phyloP scores from a whole-genome alignment of 1,284 basidiomycete genomes.

The Xanthoconium separans region DNA sequence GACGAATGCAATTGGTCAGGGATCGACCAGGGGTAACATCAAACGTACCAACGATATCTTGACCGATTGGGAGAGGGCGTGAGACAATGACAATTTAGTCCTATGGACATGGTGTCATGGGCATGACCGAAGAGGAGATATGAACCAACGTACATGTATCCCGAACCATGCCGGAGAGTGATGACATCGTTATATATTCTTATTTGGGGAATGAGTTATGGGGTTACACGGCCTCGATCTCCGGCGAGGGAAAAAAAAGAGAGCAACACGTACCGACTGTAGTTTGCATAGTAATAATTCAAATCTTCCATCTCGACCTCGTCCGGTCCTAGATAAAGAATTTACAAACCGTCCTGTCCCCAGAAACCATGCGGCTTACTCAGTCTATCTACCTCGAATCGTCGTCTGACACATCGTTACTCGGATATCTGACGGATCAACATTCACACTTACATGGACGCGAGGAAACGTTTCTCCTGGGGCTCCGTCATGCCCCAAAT shows the following conservation, averaged over 20 bases:
- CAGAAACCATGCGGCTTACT: slow-evolving; percentile 41
- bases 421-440: slow-evolving; percentile 5
- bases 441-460: slow-evolving; percentile 69
- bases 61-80: slow-evolving; percentile 93
- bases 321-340: slow-evolving; percentile 56
- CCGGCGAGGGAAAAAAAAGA: not conserved
- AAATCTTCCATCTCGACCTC: slow-evolving; percentile 95
- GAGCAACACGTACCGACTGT: slow-evolving; percentile 70
- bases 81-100: slow-evolving; percentile 94
- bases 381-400: slow-evolving; percentile 90
- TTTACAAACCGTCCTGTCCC: slow-evolving; percentile 3
- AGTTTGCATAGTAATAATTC: slow-evolving; percentile 96
- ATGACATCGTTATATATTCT: slow-evolving; percentile 99
- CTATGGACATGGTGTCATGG: slow-evolving; percentile 41
- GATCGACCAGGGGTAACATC: slow-evolving; percentile 11
- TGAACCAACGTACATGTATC: slow-evolving; percentile 77
- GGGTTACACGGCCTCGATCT: slow-evolving; percentile 7
- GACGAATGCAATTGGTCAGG: not conserved
- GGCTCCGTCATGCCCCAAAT: slow-evolving; percentile 97
- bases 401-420: slow-evolving; percentile 56
- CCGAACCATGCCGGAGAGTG: slow-evolving; percentile 89
- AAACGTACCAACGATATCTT: slow-evolving; percentile 82
- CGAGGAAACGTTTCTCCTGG: slow-evolving; percentile 87
- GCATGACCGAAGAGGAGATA: slow-evolving; percentile 14
- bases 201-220: slow-evolving; percentile 8